Percentiles rank a stretch among this genome's conserved stretches.
Conservation (phyloP, 371 early-diverging fungal genomes). For the Amoeboradix gromovi region DNA sequence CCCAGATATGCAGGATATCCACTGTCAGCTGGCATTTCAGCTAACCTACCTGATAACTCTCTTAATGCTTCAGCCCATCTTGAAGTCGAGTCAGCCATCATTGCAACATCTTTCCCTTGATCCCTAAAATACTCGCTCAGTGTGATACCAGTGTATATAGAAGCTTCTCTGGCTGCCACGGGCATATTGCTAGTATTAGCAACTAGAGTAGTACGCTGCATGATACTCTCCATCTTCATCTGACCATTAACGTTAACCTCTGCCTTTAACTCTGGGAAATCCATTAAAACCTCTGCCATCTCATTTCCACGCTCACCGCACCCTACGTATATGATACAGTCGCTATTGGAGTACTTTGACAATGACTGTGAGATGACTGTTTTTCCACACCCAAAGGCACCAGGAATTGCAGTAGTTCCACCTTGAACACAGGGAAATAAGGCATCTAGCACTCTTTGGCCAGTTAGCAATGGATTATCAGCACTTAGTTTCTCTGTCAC, state of each 20-base stretch:
- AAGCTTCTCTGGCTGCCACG: constrained; percentile 99
- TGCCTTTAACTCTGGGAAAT: constrained; percentile 66
- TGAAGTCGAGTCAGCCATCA: constrained; percentile 99
- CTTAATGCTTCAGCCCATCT: constrained; percentile 99
- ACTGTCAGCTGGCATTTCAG: constrained; percentile 99
- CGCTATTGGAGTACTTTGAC: constrained; percentile 99
- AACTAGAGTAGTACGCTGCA: constrained; percentile 98
- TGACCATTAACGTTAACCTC: constrained; percentile 62
- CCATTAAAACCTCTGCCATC: constrained; percentile 99
- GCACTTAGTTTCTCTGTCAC: constrained; percentile 85
- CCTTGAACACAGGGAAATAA: constrained; percentile 99
- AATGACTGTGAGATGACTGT: constrained; percentile 99
- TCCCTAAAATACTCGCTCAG: constrained; percentile 99
- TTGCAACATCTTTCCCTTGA: constrained; percentile 97
- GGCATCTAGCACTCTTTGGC: constrained; percentile 96
- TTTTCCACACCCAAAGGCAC: constrained; percentile 99
- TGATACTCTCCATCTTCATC: constrained; percentile 85
- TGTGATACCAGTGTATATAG: constrained; percentile 99
- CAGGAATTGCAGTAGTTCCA: constrained; percentile 99
- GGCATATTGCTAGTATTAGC: constrained; percentile 99
- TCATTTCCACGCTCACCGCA: constrained; percentile 99
- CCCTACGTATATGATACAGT: constrained; percentile 98
- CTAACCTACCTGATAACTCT: constrained; percentile 98
- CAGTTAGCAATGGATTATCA: constrained; percentile 88
- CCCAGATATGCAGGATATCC: constrained; percentile 99